Evolutionary conservation across 2,329 filamentous ascomycete genomes (phyloP), one percentile per base, ranked within the genome.

Genomic region (Neonectria neomacrospora): DNA sequence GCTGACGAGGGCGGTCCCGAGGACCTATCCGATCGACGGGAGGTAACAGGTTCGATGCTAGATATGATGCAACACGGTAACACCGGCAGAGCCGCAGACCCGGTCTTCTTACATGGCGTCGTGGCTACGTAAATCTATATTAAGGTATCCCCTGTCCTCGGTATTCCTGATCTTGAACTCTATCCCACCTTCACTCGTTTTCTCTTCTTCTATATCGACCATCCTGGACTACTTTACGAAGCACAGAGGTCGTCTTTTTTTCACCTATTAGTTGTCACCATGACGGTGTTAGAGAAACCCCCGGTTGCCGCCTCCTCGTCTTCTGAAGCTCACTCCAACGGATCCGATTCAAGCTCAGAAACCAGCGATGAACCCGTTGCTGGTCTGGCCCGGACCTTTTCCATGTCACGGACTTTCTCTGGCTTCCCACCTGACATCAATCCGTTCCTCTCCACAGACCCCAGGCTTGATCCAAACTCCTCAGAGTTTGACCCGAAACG

Each of bases 371-470:
- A 58, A n/a, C 65, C 63, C 1, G 58, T 70, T 28, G 22, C 53
- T 2, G 53, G 56, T 30, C 47, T 71, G 2, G 69, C 67, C 7
- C 50, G 68, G 10, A 61, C 58, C 2, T 69, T 71, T 26, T 71
- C 69, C 4, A 51, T 58, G 1, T 62, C 67, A 0, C 52, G 52
- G 6, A 64, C 67, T 9, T 67, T 54, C 23, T 71, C 68, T 2
- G 45, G 51, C 1, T 45, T 69, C 0, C 63, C 8, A 39, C 23
- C 53, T 11, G 26, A 61, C 11, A 20, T 54, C 32, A 61, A 61
- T 16, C 65, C 65, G 1, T 67, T 67, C 26, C 41, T 59, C 1
- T 63, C 64, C 5, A 37, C 54, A 18, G 65, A 67, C 18, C 18
- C 60, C 16, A 53, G 61, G 11, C 60, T 67, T 22, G 63, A 67